phyloP scores from a whole-genome alignment of 192 early-diverging fungal genomes.

The Podila minutissima region DNA sequence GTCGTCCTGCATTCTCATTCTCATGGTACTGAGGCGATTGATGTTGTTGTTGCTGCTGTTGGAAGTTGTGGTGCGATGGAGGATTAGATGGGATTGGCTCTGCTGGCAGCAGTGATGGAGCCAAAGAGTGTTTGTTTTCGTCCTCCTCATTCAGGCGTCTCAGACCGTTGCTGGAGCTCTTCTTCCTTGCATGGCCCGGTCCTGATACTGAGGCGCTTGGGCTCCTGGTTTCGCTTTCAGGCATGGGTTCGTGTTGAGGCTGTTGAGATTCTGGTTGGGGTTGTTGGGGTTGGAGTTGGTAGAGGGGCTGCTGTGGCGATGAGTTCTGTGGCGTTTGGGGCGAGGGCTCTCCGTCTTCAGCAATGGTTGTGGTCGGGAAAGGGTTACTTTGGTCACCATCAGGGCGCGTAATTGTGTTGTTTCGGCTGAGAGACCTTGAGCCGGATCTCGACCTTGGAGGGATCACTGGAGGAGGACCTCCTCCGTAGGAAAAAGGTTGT shows the following conservation, averaged over 20 bases:
- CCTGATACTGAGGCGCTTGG: background rate
- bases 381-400: constrained; percentile 4
- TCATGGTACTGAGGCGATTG: background rate
- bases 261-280: background rate
- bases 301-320: background rate
- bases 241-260: background rate
- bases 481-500: background rate
- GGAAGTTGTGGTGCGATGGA: background rate
- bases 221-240: background rate
- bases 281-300: background rate
- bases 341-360: constrained; percentile 27
- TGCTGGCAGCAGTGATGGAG: constrained; percentile 20
- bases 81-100: background rate
- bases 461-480: constrained; percentile 4
- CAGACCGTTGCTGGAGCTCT: constrained; percentile 23
- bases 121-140: constrained; percentile 4
- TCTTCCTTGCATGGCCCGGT: constrained; percentile 11
- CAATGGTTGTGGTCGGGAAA: constrained; percentile 24
- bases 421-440: constrained; percentile 31
- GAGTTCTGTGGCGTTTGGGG: background rate
- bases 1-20: background rate
- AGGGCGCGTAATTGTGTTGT: constrained; percentile 17
- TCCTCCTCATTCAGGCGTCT: background rate
- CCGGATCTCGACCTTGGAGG: constrained; percentile 27
- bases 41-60: background rate